Evolutionary conservation across 352 stramenopile species (phyloP), one percentile per base, ranked within the genome.

Genomic region (Phytophthora tubulina): DNA sequence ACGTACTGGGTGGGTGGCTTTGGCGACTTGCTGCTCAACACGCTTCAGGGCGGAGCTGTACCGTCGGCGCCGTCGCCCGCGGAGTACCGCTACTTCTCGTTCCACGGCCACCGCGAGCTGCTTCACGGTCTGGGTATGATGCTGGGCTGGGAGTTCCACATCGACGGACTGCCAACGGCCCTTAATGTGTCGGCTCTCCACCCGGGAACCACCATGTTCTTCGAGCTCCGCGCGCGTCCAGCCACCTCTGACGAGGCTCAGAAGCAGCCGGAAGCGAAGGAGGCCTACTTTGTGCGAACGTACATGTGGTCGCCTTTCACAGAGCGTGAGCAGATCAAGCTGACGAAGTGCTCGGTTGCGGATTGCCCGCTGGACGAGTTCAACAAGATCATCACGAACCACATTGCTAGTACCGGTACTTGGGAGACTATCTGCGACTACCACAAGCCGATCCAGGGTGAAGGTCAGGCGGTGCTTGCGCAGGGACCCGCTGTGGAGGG

Each of bases 1-100:
- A 95, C 88, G 50, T 95, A 95, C 79, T 95, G 88, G 88, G 85
- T 91, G 45, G 88, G 86, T 41, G 88, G 86, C 14, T 95, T 95
- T 70, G 72, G 75, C 0, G 78, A 91, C 21, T 66, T 95, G 57
- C 72, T 95, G 53, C 63, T 95, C 3, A 75, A 73, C 50, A 92
- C 88, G 6, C 67, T 95, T 27, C 78, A 88, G 53, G 80, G 55
- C 6, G 83, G 81, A 32, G 82, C 85, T 50, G 78, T 86, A 8
- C 72, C 84, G 15, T 73, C 63, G 6, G 84, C 76, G 11, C 86
- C 85, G n/a, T 85, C 79, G 33, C 17, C 53, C 10, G 57, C 58
- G 3, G 70, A 88, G 21, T 93, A 94, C 62, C 88, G 88, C 32
- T 96, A 90, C 75, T 94, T 76, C 63, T 94, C 86, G 33, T 96